Base-by-base conservation (phyloP, 768 basidiomycete genomes). In the Mrakia blollopis region DNA sequence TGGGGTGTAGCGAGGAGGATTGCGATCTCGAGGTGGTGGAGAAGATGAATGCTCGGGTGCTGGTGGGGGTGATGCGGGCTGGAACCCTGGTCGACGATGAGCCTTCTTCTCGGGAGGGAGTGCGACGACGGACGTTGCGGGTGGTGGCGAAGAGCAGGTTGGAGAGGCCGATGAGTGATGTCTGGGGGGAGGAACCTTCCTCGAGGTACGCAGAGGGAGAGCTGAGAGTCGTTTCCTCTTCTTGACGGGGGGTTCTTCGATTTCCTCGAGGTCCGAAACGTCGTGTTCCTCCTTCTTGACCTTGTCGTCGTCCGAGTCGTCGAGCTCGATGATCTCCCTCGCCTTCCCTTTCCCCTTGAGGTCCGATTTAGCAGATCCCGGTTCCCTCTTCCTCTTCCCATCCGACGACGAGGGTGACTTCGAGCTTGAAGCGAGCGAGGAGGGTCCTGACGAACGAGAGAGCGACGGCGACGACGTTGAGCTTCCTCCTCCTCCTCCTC, bases 51-150 rank as follows among this genome's bases (percentile, higher is more conserved):
- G 21, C 21, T 39, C n/a, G n/a, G 65, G 14, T 32, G 63, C 8
- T 13, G 65, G 35, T 41, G 65, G n/a, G 1, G 65, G 13, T n/a
- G 25, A 1, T 37, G 10, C 39, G 5, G 10, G 65, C 3, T 39
- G 2, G 35, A 9, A 8, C 14, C 18, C 18, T 8, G 35, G 9
- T 35, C 30, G 30, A 3, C 11, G 30, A 39, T 37, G 65, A 7
- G 25, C 11, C 35, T 44, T 68, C 39, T 21, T 23, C 65, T 68
- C 65, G 65, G 65, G 65, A 23, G 65, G 65, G 21, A 68, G 65
- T 25, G 65, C 65, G 35, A 39, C 9, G 65, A 68, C 44, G 65
- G 37, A 25, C 14, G 18, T n/a, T 18, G 18, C 5, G 1, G 21
- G 65, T 18, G 65, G n/a, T 11, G 37, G 37, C 16, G 65, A 37